Conservation (phyloP, 2,329 filamentous ascomycete genomes). For the Pseudopithomyces maydicus region DNA sequence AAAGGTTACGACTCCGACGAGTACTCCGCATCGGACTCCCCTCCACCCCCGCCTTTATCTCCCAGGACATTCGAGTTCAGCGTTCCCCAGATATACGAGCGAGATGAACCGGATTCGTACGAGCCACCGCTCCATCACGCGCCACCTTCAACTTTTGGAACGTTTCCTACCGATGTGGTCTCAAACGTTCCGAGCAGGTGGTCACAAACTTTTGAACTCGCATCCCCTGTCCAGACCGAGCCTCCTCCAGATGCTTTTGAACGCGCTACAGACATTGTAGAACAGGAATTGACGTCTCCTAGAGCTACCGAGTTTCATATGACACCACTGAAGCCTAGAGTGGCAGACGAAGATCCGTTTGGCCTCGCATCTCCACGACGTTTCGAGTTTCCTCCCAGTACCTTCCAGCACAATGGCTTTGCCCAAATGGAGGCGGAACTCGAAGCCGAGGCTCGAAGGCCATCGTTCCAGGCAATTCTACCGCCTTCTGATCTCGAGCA, state of each 20-base stretch:
- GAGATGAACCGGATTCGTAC: constrained; percentile 20
- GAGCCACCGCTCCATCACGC: constrained; percentile 24
- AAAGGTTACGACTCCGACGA: constrained; percentile 28
- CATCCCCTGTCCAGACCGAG: constrained; percentile 47
- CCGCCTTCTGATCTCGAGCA: constrained; percentile 35
- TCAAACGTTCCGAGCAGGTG: not conserved
- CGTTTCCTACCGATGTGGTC: not conserved
- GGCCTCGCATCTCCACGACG: constrained; percentile 47
- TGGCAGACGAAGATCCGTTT: constrained; percentile 43
- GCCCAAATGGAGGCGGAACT: constrained; percentile 17
- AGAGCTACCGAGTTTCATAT: constrained; percentile 44
- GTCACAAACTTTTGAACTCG: constrained; percentile 19
- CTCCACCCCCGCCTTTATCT: constrained; percentile 27
- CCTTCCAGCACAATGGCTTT: constrained; percentile 30
- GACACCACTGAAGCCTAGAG: constrained; percentile 39
- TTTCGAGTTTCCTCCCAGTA: constrained; percentile 39
- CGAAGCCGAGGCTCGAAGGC: constrained; percentile 33
- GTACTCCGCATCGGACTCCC: constrained; percentile 13
- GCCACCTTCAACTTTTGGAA: constrained; percentile 21
- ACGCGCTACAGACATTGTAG: constrained; percentile 32
- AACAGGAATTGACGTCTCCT: constrained; percentile 44
- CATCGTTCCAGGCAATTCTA: constrained; percentile 44
- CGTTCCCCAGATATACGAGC: constrained; percentile 14
- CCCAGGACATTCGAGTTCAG: constrained; percentile 30
- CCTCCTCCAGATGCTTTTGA: constrained; percentile 41